Conservation (phyloP, 192 early-diverging fungal genomes). For the Backusella psychrophila region DNA sequence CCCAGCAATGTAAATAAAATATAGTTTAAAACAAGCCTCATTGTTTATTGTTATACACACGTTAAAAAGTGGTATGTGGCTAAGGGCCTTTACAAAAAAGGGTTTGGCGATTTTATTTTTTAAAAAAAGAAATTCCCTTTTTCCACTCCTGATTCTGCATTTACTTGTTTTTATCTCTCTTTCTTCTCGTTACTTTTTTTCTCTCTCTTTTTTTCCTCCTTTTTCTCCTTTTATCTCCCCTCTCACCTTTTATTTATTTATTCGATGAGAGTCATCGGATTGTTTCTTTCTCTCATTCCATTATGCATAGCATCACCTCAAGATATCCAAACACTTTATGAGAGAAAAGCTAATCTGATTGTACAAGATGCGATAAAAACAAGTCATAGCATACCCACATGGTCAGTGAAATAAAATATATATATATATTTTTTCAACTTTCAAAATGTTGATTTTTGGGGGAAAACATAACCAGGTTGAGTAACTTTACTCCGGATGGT, state of each 20-base stretch:
- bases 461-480: neutral
- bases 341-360: neutral
- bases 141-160: neutral
- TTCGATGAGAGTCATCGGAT: neutral
- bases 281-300: neutral
- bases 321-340: neutral
- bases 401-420: neutral
- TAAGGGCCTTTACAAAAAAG: neutral
- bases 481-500: conserved; percentile 3
- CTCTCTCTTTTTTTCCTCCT: neutral
- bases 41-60: neutral
- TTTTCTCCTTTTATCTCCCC: neutral
- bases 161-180: too few species aligned
- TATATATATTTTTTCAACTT: neutral
- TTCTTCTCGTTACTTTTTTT: neutral
- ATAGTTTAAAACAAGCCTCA: neutral
- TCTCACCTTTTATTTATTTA: neutral
- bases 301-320: neutral
- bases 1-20: conserved; percentile 11
- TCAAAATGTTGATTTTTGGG: neutral
- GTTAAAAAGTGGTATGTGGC: neutral
- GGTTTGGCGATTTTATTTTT: neutral
- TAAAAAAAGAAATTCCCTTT: neutral
- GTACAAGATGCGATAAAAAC: neutral
- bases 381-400: neutral